Evolutionary conservation across 495 filamentous ascomycete species (phyloP).

Genomic region (Xylaria cubensis): DNA sequence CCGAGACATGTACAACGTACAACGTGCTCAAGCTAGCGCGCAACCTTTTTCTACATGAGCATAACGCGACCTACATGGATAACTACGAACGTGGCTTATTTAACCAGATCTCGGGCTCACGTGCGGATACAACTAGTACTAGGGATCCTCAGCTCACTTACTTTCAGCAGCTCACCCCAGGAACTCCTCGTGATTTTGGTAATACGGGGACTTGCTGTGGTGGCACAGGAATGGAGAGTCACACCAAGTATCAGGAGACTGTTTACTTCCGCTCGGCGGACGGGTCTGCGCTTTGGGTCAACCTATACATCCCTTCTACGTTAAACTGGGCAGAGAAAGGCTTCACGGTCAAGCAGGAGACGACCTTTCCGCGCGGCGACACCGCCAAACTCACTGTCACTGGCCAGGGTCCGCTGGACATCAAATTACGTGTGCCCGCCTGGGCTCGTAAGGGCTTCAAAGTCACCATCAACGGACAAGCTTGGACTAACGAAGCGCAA

Average conservation of each 20-base stretch:
- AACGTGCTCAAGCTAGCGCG: conserved; percentile 46
- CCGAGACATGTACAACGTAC: conserved; percentile 44
- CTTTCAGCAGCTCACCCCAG: conserved; percentile 43
- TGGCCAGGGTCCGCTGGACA: conserved; percentile 35
- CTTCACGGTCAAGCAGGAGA: conserved; percentile 41
- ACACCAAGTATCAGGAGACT: conserved; percentile 44
- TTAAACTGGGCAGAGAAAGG: conserved; percentile 39
- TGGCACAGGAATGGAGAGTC: conserved; percentile 43
- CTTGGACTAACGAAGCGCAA: conserved; percentile 18
- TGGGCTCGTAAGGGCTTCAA: conserved; percentile 39
- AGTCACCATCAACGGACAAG: conserved; percentile 39
- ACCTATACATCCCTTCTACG: conserved; percentile 43
- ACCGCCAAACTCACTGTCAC: conserved; percentile 38
- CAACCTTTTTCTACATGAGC: conserved; percentile 40
- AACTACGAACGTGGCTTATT: conserved; percentile 45
- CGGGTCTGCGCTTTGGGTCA: conserved; percentile 40
- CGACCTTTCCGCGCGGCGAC: conserved; percentile 35
- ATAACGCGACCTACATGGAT: conserved; percentile 44
- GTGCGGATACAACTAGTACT: conserved; percentile 33
- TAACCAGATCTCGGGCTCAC: conserved; percentile 41
- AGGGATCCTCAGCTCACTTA: conserved; percentile 41
- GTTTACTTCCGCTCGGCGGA: conserved; percentile 42
- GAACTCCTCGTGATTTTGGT: conserved; percentile 38
- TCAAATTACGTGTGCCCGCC: conserved; percentile 42
- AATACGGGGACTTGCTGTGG: conserved; percentile 46